These are phyloP conservation scores for Rhododendron vialii DNA, from an alignment of 148 eudicot species.

Conservation along the genomic window DNA sequence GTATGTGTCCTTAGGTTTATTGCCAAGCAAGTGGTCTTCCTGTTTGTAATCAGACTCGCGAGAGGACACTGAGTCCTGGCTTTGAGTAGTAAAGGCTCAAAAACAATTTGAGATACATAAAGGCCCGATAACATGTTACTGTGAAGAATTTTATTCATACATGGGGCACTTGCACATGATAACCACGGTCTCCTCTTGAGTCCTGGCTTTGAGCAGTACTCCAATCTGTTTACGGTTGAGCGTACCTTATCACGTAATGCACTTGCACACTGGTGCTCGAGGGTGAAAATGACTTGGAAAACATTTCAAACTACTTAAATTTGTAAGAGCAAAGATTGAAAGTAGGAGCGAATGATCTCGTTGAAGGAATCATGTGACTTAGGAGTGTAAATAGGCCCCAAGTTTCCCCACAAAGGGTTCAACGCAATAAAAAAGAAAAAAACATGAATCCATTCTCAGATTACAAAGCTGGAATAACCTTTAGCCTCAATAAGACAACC, in stretches of 20 bases:
- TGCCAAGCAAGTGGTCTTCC: neutral
- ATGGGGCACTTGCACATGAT: neutral
- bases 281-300: too few species aligned
- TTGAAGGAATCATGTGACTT: neutral
- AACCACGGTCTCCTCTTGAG: neutral
- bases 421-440: neutral
- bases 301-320: too few species aligned
- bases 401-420: neutral
- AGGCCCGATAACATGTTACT: neutral
- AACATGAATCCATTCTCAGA: neutral
- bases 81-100: too few species aligned
- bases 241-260: neutral
- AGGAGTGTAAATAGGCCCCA: neutral
- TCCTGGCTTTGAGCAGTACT: neutral
- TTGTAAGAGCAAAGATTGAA: too few species aligned
- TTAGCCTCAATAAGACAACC: neutral
- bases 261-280: too few species aligned
- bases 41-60: neutral
- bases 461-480: neutral
- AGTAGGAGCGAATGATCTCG: too few species aligned
- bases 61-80: too few species aligned
- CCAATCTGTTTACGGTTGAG: neutral
- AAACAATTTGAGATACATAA: neutral
- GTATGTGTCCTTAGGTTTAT: too few species aligned
- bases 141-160: neutral